Base-by-base conservation (phyloP, 345 rosid genomes). In the Salix dunnii region DNA sequence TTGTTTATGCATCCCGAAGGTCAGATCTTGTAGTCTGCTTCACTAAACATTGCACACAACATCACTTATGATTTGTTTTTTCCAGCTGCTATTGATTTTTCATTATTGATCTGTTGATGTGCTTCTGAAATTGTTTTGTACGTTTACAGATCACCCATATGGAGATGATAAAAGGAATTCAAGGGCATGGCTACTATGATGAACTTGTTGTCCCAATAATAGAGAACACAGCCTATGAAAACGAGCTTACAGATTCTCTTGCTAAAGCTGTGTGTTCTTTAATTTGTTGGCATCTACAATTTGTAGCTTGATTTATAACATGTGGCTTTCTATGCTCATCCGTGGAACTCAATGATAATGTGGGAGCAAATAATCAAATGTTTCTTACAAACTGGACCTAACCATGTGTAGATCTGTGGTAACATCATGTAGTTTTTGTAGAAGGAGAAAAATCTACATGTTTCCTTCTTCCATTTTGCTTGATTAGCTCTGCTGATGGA, bases 161-260 rank as follows among this genome's bases (percentile, higher is more conserved):
- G 99, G 99, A 96, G 89, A 91, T 94, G 99, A 92, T 96, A 74
- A 96, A 96, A 85, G 99, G 99, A 79, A 96, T 96, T 77, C 83
- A 94, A 83, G 99, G 97, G 78, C 99, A 96, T 72, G 97, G 97
- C 67, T 96, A 94, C 75, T 90, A 90, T 79, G 98, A 96, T 68
- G 98, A 92, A 81, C 97, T 96, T 74, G 91, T 92, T 35, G 91
- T 96, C 72, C 99, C 98, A 72, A 96, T 96, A 74, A 92, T 92
- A 84, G 98, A 96, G 87, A 94, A 96, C 79, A 92, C 93, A 6
- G 97, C 99, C 68, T 88, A 87, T 82, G 99, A 94, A 85, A 86
- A 85, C 70, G 93, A 96, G 85, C 91, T 96, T 82, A 91, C 97
- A 23, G 96, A 94, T 79, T 90, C 99, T 61, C 95, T 94, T 75